Conservation (phyloP, 306 rosid genomes). For the Quercus rubra region DNA sequence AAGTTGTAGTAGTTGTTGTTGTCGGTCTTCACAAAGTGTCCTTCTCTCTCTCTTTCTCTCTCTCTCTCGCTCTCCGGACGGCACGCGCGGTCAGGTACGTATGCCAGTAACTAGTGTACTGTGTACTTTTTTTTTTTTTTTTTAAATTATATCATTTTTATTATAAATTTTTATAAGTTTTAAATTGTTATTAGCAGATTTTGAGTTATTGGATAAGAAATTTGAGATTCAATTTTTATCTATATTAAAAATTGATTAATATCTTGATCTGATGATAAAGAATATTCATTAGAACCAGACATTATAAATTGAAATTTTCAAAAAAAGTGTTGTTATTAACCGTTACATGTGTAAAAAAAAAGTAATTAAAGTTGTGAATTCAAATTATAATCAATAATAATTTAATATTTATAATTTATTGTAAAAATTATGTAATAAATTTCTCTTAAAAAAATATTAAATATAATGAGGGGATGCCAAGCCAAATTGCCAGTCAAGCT, state of each 20-base stretch:
- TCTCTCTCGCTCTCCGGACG: conserved; percentile 52
- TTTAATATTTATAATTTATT: too few relatives aligned
- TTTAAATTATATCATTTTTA: not conserved
- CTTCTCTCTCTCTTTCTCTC: conserved; percentile 7
- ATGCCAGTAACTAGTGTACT: not conserved
- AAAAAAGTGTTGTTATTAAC: too few relatives aligned
- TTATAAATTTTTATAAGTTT: accelerated
- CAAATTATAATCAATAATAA: accelerated
- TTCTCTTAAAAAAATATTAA: too few relatives aligned
- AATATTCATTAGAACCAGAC: accelerated
- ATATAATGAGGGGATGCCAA: too few relatives aligned
- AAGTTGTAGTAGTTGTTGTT: conserved; percentile 1
- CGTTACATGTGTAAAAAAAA: accelerated
- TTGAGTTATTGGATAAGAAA: not conserved
- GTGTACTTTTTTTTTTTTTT: too few relatives aligned
- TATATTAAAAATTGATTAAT: too few relatives aligned
- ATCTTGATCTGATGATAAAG: accelerated
- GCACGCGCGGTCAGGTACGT: conserved; percentile 74
- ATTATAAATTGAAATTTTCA: accelerated
- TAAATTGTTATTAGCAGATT: accelerated
- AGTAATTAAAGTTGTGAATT: too few relatives aligned
- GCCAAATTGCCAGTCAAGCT: too few relatives aligned
- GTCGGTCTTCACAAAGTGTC: conserved; percentile 9
- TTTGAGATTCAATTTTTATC: accelerated
- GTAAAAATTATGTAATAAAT: too few relatives aligned